Conservation (phyloP, 352 stramenopile species). For the Globisporangium canariense region DNA sequence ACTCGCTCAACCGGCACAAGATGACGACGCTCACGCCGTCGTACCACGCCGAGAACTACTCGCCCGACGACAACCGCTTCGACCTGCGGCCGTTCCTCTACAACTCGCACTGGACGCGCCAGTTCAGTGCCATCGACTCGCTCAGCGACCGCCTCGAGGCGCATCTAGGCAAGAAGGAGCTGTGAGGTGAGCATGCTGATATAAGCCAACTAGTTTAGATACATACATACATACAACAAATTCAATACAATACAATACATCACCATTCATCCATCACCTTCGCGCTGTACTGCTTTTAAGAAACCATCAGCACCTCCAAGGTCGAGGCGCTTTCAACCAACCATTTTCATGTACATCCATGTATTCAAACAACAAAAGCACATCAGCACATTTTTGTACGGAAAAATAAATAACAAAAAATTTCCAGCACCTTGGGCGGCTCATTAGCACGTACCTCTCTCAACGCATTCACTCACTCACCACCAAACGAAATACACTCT, state of each 20-base stretch:
- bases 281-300: too few species aligned
- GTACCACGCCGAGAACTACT: slow-evolving; percentile 98
- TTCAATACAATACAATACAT: too few species aligned
- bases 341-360: too few species aligned
- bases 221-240: too few species aligned
- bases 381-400: too few species aligned
- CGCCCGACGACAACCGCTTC: slow-evolving; percentile 98
- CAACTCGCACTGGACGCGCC: slow-evolving; percentile 92
- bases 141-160: slow-evolving; percentile 70
- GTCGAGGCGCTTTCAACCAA: too few species aligned
- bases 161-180: slow-evolving; percentile 53
- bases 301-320: too few species aligned
- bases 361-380: too few species aligned
- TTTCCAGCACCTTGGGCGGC: too few species aligned
- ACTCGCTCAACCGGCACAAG: slow-evolving; percentile 98
- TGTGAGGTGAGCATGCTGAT: neutral
- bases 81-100: slow-evolving; percentile 98
- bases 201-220: neutral
- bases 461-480: neutral
- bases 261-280: too few species aligned
- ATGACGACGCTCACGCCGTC: slow-evolving; percentile 98
- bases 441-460: too few species aligned
- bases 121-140: slow-evolving; percentile 94
- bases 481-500: neutral
- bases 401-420: too few species aligned